Evolutionary conservation across 1,284 basidiomycete species (phyloP).

Genomic region (Sanghuangporus baumii): DNA sequence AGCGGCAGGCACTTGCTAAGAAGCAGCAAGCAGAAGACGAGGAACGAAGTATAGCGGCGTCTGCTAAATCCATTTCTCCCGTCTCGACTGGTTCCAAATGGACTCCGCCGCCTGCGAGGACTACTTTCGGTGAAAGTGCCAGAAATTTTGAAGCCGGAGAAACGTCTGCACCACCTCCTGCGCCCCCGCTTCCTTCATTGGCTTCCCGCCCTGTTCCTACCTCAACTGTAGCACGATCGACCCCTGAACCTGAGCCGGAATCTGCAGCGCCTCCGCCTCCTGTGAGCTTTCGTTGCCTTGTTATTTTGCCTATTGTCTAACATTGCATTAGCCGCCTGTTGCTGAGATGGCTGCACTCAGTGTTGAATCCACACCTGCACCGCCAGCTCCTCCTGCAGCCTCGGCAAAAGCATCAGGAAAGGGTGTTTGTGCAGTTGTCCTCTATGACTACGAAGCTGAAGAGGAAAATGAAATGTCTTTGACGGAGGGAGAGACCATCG

Average conservation of each 20-base stretch:
- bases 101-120: constrained; percentile 27
- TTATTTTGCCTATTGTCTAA: background rate
- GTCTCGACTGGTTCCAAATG: constrained; percentile 21
- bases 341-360: constrained; percentile 34
- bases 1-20: constrained; percentile 84
- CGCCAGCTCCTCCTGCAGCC: constrained; percentile 31
- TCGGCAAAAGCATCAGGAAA: constrained; percentile 33
- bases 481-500: constrained; percentile 75
- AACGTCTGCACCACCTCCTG: constrained; percentile 27
- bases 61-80: constrained; percentile 32
- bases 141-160: constrained; percentile 19
- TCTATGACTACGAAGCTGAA: constrained; percentile 78
- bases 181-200: constrained; percentile 27
- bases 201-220: constrained; percentile 26
- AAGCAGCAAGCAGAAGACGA: constrained; percentile 82
- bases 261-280: constrained; percentile 26
- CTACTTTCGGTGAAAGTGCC: constrained; percentile 22
- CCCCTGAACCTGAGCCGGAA: constrained; percentile 22
- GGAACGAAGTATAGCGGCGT: constrained; percentile 55
- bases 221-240: constrained; percentile 22
- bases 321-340: constrained; percentile 25
- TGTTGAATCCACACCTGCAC: constrained; percentile 33
- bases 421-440: constrained; percentile 56
- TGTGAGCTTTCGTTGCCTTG: constrained; percentile 5
- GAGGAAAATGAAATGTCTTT: constrained; percentile 86